Evolutionary conservation across 129 eudicot species (phyloP).

Genomic region (Lactuca saligna): DNA sequence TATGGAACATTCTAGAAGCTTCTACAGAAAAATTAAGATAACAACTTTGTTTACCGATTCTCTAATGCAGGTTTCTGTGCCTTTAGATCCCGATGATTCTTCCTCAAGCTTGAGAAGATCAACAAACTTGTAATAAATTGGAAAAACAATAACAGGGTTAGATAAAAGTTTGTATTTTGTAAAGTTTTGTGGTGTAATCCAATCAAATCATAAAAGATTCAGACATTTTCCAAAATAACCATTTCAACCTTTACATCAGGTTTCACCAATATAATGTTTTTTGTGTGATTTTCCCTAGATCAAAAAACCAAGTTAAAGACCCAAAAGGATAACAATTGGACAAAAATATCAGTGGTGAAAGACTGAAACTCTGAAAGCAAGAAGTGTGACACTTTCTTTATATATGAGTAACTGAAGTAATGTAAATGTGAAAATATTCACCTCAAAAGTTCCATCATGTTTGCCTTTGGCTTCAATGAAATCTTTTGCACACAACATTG

Average conservation of each 20-base stretch:
- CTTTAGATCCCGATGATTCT: slow-evolving; percentile 25
- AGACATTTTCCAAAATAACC: too few species aligned
- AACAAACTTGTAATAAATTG: slow-evolving; percentile 12
- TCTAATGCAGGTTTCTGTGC: slow-evolving; percentile 23
- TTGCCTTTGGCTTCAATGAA: slow-evolving; percentile 38
- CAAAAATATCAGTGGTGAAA: too few species aligned
- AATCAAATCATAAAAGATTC: too few species aligned
- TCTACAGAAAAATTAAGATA: slow-evolving; percentile 11
- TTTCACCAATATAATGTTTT: too few species aligned
- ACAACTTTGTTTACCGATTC: slow-evolving; percentile 53
- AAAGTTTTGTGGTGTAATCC: too few species aligned
- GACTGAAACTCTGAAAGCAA: too few species aligned
- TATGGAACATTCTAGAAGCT: slow-evolving; percentile 3
- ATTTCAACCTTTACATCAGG: too few species aligned
- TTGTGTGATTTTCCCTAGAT: too few species aligned
- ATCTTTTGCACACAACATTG: slow-evolving; percentile 55
- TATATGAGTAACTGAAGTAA: not conserved
- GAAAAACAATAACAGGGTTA: slow-evolving; percentile 3
- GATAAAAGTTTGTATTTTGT: not conserved
- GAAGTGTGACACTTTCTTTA: not conserved
- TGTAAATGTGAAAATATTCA: slow-evolving; percentile 14
- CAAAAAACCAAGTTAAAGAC: not conserved
- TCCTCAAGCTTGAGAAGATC: slow-evolving; percentile 35
- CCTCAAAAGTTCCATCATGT: slow-evolving; percentile 44
- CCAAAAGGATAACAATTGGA: not conserved